Percentiles rank a stretch among this genome's conserved stretches.
Evolutionary conservation across 148 eudicot genomes (phyloP).

Genomic region (Linanthus parryae): DNA sequence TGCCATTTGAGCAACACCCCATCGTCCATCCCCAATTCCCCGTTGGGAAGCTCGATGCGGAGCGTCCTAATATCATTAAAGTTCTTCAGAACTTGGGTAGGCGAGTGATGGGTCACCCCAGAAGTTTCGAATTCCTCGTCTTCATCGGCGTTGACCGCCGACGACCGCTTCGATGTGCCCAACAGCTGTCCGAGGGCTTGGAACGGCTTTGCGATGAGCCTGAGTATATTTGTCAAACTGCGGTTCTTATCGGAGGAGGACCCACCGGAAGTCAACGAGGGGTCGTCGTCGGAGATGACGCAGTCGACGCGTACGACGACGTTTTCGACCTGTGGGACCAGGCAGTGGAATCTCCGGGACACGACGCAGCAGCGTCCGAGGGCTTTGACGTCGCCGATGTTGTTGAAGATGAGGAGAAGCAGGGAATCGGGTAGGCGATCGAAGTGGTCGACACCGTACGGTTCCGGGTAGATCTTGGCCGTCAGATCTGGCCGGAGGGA

Average conservation of each 20-base stretch:
- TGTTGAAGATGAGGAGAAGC: slow-evolving; percentile 66
- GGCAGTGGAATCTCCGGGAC: slow-evolving; percentile 54
- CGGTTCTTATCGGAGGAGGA: slow-evolving; percentile 42
- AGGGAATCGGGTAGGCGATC: slow-evolving; percentile 69
- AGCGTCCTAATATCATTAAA: slow-evolving; percentile 48
- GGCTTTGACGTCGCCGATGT: slow-evolving; percentile 80
- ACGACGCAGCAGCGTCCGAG: slow-evolving; percentile 75
- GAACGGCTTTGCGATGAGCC: slow-evolving; percentile 45
- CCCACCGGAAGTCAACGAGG: slow-evolving; percentile 20
- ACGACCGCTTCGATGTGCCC: slow-evolving; percentile 21
- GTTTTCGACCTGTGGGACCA: slow-evolving; percentile 69
- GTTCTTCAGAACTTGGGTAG: slow-evolving; percentile 67
- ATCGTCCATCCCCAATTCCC: slow-evolving; percentile 67
- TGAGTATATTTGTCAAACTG: slow-evolving; percentile 30
- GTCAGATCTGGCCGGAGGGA: slow-evolving; percentile 23
- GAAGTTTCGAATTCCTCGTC: slow-evolving; percentile 28
- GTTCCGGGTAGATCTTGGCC: too few relatives aligned
- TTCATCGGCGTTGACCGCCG: slow-evolving; percentile 27
- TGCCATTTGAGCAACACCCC: slow-evolving; percentile 70
- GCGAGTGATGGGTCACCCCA: slow-evolving; percentile 72
- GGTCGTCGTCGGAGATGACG: slow-evolving; percentile 74
- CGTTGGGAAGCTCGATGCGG: slow-evolving; percentile 62
- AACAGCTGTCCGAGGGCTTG: slow-evolving; percentile 45
- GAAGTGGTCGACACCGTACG: slow-evolving; percentile 73
- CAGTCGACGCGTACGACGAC: slow-evolving; percentile 76